Conservation (phyloP, 495 filamentous ascomycete genomes). For the Hypoxylon trugodes region DNA sequence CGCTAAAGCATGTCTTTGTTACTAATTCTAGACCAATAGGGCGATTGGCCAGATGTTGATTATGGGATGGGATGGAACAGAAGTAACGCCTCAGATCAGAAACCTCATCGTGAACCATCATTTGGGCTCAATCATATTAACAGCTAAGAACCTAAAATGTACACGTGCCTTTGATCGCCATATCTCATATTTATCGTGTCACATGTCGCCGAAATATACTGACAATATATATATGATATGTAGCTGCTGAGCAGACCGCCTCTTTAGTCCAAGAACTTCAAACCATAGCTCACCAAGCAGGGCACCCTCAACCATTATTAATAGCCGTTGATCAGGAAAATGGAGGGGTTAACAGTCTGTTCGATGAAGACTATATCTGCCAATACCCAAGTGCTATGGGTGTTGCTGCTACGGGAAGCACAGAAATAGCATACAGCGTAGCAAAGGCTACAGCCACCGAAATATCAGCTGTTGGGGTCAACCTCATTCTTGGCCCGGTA, state of each 20-base stretch:
- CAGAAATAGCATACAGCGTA: constrained; percentile 78
- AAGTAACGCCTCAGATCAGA: constrained; percentile 84
- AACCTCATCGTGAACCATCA: constrained; percentile 86
- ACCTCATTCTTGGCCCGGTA: constrained; percentile 88
- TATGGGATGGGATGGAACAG: constrained; percentile 94
- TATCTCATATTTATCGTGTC: background rate
- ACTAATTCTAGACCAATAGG: constrained; percentile 52
- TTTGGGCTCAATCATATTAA: constrained; percentile 81
- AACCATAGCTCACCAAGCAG: constrained; percentile 84
- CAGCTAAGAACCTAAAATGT: constrained; percentile 94
- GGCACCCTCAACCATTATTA: constrained; percentile 82
- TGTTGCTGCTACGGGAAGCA: constrained; percentile 82
- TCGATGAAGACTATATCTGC: constrained; percentile 88
- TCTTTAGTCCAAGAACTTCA: constrained; percentile 84
- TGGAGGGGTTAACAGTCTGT: constrained; percentile 92
- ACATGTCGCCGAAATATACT: constrained; percentile 28
- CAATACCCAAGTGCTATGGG: constrained; percentile 95
- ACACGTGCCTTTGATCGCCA: constrained; percentile 30
- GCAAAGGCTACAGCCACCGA: constrained; percentile 89
- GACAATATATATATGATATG: constrained; percentile 20
- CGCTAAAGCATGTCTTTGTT: constrained; percentile 23
- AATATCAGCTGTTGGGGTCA: constrained; percentile 84
- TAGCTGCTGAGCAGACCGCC: constrained; percentile 85
- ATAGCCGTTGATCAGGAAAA: constrained; percentile 94
- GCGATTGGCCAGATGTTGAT: constrained; percentile 90